These are phyloP conservation scores for Aquilaria sinensis DNA, from an alignment of 345 rosid species.

Conservation along the genomic window DNA sequence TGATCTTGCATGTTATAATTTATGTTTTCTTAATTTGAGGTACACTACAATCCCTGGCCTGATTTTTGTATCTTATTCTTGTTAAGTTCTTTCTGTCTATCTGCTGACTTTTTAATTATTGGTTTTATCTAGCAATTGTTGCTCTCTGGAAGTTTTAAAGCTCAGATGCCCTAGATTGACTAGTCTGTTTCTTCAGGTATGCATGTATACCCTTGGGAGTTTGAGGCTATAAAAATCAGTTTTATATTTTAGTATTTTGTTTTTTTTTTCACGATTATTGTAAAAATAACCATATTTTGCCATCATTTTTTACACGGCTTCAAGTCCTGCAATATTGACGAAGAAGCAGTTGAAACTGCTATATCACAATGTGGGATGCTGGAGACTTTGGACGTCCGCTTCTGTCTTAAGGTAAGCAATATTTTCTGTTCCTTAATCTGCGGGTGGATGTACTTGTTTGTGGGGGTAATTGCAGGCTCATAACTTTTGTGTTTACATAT, in stretches of 20 bases:
- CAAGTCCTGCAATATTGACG: conserved; percentile 76
- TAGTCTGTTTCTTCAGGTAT: conserved; percentile 88
- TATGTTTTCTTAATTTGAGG: conserved; percentile 81
- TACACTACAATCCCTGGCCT: conserved; percentile 14
- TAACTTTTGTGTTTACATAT: not conserved
- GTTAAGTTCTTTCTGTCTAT: not conserved
- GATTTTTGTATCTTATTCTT: not conserved
- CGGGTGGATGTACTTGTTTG: not conserved
- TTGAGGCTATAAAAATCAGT: too few species aligned
- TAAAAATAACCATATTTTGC: too few species aligned
- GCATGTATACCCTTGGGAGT: not conserved
- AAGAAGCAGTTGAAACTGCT: conserved; percentile 68
- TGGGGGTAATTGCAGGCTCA: not conserved
- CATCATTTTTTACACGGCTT: not conserved
- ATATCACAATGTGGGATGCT: conserved; percentile 67
- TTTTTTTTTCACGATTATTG: too few species aligned
- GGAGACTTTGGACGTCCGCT: conserved; percentile 94
- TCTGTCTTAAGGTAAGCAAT: conserved; percentile 71
- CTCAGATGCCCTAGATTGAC: conserved; percentile 75
- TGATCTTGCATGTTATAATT: conserved; percentile 61
- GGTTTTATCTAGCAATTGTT: conserved; percentile 61
- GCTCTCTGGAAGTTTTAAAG: conserved; percentile 75
- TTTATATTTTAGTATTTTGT: too few species aligned
- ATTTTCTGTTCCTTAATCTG: not conserved
- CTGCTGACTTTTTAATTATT: too few species aligned